phyloP scores from a whole-genome alignment of 768 basidiomycete genomes.

The Rhodotorula paludigena region DNA sequence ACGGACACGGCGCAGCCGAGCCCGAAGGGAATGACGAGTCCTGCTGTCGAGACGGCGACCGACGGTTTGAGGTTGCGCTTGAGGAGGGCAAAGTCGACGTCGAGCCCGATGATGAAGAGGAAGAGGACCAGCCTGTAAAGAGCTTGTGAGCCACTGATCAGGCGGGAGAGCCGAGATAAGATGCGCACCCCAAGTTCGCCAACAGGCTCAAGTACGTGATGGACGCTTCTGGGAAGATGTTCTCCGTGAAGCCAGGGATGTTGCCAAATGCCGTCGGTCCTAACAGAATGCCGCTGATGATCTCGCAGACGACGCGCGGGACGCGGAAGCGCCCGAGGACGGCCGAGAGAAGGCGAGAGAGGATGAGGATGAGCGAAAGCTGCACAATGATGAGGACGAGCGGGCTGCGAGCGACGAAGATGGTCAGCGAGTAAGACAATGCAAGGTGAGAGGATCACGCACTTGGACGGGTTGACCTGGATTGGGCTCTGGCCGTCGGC shows the following conservation, averaged over 20 bases:
- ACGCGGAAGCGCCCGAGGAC: slow-evolving; percentile 67
- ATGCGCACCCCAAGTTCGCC: no score
- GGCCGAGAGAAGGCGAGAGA: slow-evolving; percentile 69
- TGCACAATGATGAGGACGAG: slow-evolving; percentile 43
- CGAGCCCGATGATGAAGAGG: slow-evolving; percentile 71
- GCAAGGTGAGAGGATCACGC: background rate
- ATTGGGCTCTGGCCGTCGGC: slow-evolving; percentile 8
- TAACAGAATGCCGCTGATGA: slow-evolving; percentile 60
- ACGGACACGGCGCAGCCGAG: slow-evolving; percentile 70
- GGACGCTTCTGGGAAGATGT: slow-evolving; percentile 72
- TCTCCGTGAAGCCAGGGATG: slow-evolving; percentile 71
- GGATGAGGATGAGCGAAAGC: slow-evolving; percentile 60
- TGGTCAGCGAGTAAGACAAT: no score
- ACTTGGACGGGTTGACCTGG: slow-evolving; percentile 15
- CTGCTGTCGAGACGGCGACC: slow-evolving; percentile 59
- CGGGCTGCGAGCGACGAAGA: slow-evolving; percentile 21
- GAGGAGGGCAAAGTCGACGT: slow-evolving; percentile 69
- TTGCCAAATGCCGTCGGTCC: slow-evolving; percentile 57
- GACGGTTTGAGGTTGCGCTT: slow-evolving; percentile 61
- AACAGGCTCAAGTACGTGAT: slow-evolving; percentile 50
- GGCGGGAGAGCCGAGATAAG: no score
- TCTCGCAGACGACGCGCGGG: slow-evolving; percentile 67
- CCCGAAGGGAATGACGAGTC: slow-evolving; percentile 72
- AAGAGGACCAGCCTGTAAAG: slow-evolving; percentile 46
- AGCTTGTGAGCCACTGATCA: no score